These are phyloP conservation scores for Aureobasidium sp. DNA, from an alignment of 2,329 filamentous ascomycete species.

Conservation along the genomic window DNA sequence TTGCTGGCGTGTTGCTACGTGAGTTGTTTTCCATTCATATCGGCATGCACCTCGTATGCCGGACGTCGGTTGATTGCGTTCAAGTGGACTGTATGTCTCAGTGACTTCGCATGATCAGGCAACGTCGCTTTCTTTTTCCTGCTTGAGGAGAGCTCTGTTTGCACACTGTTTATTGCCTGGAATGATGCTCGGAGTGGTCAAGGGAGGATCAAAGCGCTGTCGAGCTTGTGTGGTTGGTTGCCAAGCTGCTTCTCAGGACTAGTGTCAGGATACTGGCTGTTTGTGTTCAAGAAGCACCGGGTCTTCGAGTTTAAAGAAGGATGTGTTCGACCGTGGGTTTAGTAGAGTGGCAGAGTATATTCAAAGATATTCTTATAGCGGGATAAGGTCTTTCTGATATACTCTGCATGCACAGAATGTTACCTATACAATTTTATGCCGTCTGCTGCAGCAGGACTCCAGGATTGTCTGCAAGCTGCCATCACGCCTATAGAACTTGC, in stretches of 20 bases:
- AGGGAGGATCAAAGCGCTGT: constrained; percentile 14
- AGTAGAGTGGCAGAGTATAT: not conserved
- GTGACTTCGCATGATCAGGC: constrained; percentile 15
- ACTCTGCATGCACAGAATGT: constrained; percentile 3
- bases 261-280: not conserved
- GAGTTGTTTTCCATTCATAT: constrained; percentile 9
- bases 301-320: not conserved
- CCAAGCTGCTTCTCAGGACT: not conserved
- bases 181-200: constrained; percentile 1
- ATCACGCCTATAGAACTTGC: constrained; percentile 13
- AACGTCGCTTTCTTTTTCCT: constrained; percentile 19
- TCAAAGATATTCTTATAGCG: not conserved
- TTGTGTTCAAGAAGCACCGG: not conserved
- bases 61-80: constrained; percentile 19
- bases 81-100: constrained; percentile 21
- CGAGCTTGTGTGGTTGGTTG: constrained; percentile 9
- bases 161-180: constrained; percentile 17
- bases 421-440: constrained; percentile 17
- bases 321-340: not conserved
- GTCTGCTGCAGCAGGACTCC: constrained; percentile 1
- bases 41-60: constrained; percentile 20
- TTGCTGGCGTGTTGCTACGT: constrained; percentile 3
- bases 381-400: constrained; percentile 14
- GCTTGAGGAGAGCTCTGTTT: constrained; percentile 11
- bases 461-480: constrained; percentile 20